Base-by-base conservation (phyloP, 2,329 filamentous ascomycete genomes). In the Laburnicola sp. region DNA sequence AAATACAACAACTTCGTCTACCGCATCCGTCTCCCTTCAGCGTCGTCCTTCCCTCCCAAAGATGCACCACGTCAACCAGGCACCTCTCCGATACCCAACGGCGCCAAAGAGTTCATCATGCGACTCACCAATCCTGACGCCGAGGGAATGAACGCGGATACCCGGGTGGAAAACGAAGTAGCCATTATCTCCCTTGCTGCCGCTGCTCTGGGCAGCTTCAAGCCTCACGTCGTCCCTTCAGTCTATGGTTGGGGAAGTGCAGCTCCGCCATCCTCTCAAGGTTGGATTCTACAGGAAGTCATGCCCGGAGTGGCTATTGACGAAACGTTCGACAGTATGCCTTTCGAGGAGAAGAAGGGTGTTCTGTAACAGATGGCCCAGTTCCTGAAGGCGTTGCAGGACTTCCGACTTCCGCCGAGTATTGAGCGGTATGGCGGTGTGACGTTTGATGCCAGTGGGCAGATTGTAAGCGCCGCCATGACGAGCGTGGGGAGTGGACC, bases 1-100 rank as follows among this genome's bases (percentile, higher is more conserved):
- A 67, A 65, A 39, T 71, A 70, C 58, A 71, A 72, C 56, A 73
- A 71, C 56, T 73, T 72, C 45, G 61, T 72, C 26, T 72, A 73
- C 53, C 64, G 46, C 31, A 49, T 73, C 48, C 51, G 21, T 16
- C 50, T 65, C 9, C 53, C 41, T 48, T 52, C 50, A 10, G 48
- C 54, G n/a, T 47, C 41, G 9, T 39, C 51, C 31, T 44, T 28
- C 9, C 51, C 42, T 37, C 42, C 35, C 38, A 34, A 48, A 38
- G 10, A 45, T 28, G 48, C 22, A 21, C 6, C 39, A 23, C 45
- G 26, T 27, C 57, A 63, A 44, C 59, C 59, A 6, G 66, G 69
- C 39, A 65, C 57, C 48, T 62, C 58, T 4, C 39, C 60, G 3
- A 53, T 72, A 41, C 66, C 65, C 11, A 44, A 56, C 7, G 62